Evolutionary conservation across 306 rosid species (phyloP).

Genomic region (Gillenia trifoliata): DNA sequence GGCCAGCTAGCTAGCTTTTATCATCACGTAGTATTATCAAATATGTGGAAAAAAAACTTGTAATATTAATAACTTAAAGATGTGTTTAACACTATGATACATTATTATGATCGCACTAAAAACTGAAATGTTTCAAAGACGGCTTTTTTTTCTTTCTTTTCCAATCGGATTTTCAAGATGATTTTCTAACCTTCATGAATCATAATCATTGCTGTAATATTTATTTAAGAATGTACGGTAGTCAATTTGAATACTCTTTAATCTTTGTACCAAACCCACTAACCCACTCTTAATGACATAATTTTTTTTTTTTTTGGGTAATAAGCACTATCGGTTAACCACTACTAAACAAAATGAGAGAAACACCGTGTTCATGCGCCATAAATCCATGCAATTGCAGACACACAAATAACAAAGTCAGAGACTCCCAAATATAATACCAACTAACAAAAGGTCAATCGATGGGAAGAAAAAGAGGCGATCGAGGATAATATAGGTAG

Average conservation of each 20-base stretch:
- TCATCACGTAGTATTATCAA: too few species aligned
- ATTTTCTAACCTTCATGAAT: too few species aligned
- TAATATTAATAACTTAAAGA: too few species aligned
- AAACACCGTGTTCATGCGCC: conserved; percentile 16
- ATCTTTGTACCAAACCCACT: neutral
- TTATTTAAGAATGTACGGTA: neutral
- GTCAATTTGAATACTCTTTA: neutral
- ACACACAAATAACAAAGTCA: neutral
- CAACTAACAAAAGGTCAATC: neutral
- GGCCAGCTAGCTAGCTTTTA: too few species aligned
- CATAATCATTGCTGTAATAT: neutral
- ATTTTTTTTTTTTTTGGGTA: neutral
- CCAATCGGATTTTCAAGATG: too few species aligned
- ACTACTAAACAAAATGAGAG: neutral
- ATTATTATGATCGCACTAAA: too few species aligned
- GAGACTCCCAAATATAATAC: conserved; percentile 3
- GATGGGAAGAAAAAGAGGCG: too few species aligned
- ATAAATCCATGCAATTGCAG: conserved; percentile 20
- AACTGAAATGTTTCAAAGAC: too few species aligned
- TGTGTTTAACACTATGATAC: too few species aligned
- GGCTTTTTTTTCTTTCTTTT: too few species aligned
- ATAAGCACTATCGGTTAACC: neutral
- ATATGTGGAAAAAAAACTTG: too few species aligned
- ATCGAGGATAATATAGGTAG: too few species aligned
- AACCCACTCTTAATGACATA: neutral